Evolutionary conservation across 2,329 filamentous ascomycete species (phyloP).

Genomic region (Stagonosporopsis chrysanthemi): DNA sequence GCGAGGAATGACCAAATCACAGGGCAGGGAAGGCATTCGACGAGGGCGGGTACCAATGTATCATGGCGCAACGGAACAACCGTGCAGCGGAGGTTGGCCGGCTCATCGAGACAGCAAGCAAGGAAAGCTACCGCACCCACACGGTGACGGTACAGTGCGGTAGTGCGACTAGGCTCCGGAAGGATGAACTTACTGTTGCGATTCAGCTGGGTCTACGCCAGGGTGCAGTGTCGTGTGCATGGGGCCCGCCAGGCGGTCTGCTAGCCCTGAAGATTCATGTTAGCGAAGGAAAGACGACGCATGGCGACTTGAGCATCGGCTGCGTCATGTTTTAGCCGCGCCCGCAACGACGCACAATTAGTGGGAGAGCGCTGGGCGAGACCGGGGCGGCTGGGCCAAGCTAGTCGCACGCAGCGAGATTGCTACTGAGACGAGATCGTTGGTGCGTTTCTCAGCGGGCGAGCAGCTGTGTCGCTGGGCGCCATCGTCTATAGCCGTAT

Average conservation of each 20-base stretch:
- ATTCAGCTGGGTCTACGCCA: slow-evolving; percentile 44
- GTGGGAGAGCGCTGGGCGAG: slow-evolving; percentile 31
- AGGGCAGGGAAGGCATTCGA: slow-evolving; percentile 35
- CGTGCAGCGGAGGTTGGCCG: slow-evolving; percentile 46
- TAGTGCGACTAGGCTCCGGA: slow-evolving; percentile 42
- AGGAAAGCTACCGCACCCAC: slow-evolving; percentile 34
- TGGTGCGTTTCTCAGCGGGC: slow-evolving; percentile 29
- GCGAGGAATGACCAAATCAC: slow-evolving; percentile 45
- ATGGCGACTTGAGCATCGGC: slow-evolving; percentile 31
- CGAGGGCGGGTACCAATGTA: slow-evolving; percentile 49
- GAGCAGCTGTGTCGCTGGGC: slow-evolving; percentile 27
- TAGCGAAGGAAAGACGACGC: slow-evolving; percentile 38
- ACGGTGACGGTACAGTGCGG: slow-evolving; percentile 40
- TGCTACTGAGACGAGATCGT: slow-evolving; percentile 21
- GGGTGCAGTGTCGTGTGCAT: slow-evolving; percentile 43
- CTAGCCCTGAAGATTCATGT: slow-evolving; percentile 35
- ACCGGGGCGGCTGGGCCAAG: slow-evolving; percentile 24
- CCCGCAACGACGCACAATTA: slow-evolving; percentile 32
- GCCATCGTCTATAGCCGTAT: slow-evolving; percentile 29
- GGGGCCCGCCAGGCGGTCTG: slow-evolving; percentile 45
- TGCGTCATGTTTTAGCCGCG: slow-evolving; percentile 46
- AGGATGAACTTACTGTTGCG: slow-evolving; percentile 35
- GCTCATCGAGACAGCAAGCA: slow-evolving; percentile 35
- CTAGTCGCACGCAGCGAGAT: slow-evolving; percentile 24
- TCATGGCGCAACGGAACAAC: slow-evolving; percentile 52